These are phyloP conservation scores for Oryza nivara DNA, from an alignment of 176 grass and related monocot species.

Conservation along the genomic window DNA sequence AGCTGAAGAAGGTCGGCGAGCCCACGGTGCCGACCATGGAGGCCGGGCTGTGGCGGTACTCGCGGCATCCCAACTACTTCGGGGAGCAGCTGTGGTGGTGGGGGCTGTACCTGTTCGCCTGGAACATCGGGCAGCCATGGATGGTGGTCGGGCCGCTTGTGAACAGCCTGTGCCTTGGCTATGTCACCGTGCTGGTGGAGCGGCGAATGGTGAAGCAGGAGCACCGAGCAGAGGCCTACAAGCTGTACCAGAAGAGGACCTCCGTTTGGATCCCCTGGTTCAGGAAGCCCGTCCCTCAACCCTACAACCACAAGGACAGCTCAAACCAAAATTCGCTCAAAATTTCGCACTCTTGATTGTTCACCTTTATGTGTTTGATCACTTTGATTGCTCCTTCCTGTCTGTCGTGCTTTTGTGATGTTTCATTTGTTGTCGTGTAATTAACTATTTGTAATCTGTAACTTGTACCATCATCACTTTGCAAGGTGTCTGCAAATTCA, in stretches of 20 bases:
- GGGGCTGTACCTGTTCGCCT: slow-evolving; percentile 76
- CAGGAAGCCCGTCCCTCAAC: slow-evolving; percentile 41
- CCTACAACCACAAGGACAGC: slow-evolving; percentile 52
- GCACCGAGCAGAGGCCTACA: slow-evolving; percentile 65
- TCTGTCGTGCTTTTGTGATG: background rate
- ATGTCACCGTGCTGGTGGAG: slow-evolving; percentile 82
- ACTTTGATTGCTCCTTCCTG: background rate
- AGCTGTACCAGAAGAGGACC: slow-evolving; percentile 66
- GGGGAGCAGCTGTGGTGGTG: slow-evolving; percentile 98
- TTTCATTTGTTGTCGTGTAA: slow-evolving; percentile 15
- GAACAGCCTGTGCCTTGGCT: slow-evolving; percentile 79
- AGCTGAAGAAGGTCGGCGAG: slow-evolving; percentile 43
- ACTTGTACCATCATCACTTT: slow-evolving; percentile 28
- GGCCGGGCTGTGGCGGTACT: slow-evolving; percentile 69
- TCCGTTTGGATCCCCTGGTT: slow-evolving; percentile 96
- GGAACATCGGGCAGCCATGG: slow-evolving; percentile 73
- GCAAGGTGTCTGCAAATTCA: slow-evolving; percentile 33
- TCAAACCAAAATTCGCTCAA: background rate
- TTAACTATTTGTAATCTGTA: slow-evolving; percentile 31
- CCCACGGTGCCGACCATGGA: slow-evolving; percentile 59
- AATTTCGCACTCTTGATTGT: background rate
- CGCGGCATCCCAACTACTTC: slow-evolving; percentile 93
- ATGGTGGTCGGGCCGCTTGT: slow-evolving; percentile 75
- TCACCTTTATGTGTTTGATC: background rate
- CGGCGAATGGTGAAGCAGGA: slow-evolving; percentile 81